These are phyloP conservation scores for Colletotrichum musae DNA, from an alignment of 2,329 filamentous ascomycete species.

Conservation along the genomic window DNA sequence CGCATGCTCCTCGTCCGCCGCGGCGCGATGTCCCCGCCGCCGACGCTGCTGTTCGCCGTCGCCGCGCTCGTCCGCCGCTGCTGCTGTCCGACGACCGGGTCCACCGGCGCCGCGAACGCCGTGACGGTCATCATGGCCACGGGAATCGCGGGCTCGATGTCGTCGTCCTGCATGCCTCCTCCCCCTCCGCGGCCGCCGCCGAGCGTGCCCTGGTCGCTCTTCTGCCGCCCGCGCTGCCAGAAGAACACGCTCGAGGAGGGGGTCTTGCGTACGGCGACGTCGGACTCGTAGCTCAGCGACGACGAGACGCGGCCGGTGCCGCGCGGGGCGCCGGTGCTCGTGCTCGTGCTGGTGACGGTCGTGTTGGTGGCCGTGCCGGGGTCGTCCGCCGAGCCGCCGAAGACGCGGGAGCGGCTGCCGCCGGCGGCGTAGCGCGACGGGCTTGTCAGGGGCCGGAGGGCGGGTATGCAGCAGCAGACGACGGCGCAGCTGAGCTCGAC, in stretches of 20 bases:
- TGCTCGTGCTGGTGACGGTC: no score
- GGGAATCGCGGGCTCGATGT: constrained; percentile 20
- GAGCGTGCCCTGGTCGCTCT: constrained; percentile 27
- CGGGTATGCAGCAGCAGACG: constrained; percentile 57
- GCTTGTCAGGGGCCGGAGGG: constrained; percentile 49
- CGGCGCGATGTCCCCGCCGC: neutral
- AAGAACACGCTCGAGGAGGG: constrained; percentile 18
- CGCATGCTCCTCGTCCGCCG: constrained; percentile 14
- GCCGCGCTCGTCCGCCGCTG: constrained; percentile 12
- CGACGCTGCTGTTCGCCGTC: neutral
- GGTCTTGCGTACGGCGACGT: constrained; percentile 21
- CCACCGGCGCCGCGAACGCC: neutral
- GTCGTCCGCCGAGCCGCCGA: neutral
- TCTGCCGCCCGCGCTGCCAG: constrained; percentile 25
- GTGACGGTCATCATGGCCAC: neutral
- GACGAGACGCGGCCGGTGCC: constrained; percentile 8
- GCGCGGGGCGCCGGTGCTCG: no score
- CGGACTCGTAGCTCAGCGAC: constrained; percentile 20
- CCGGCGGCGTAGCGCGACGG: neutral
- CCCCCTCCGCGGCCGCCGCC: neutral
- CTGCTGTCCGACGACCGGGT: constrained; percentile 1
- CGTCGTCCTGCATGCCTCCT: neutral
- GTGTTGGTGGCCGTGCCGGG: neutral
- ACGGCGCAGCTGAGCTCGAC: constrained; percentile 57
- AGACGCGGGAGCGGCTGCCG: neutral